Evolutionary conservation across 768 basidiomycete species (phyloP).

Genomic region (Trichaptum fuscoviolaceum): DNA sequence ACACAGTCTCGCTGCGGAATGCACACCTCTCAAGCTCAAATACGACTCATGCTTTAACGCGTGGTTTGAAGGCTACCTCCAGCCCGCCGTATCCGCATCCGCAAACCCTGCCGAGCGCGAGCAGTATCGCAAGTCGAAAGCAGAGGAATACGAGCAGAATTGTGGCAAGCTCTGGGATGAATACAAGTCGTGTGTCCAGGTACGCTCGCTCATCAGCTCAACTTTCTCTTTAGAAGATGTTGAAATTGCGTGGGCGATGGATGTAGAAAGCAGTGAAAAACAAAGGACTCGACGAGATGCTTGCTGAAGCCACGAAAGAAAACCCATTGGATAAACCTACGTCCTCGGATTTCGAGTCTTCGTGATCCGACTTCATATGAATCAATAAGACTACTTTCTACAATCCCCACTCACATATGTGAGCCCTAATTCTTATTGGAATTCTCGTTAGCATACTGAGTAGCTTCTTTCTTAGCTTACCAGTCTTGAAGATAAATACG

Average conservation of each 20-base stretch:
- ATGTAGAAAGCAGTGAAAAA: slow-evolving; percentile 74
- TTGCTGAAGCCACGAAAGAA: slow-evolving; percentile 77
- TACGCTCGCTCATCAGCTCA: slow-evolving; percentile 29
- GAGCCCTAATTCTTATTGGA: background rate
- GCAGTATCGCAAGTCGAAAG: slow-evolving; percentile 69
- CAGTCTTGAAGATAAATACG: no score
- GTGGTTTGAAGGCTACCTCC: slow-evolving; percentile 96
- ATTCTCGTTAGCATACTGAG: background rate
- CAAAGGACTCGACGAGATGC: slow-evolving; percentile 66
- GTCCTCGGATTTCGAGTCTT: background rate
- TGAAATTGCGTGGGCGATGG: background rate
- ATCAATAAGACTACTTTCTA: background rate
- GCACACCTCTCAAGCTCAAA: slow-evolving; percentile 82
- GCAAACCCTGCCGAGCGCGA: slow-evolving; percentile 41
- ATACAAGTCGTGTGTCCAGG: slow-evolving; percentile 82
- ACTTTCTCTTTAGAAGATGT: slow-evolving; percentile 1
- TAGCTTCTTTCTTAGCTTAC: no score
- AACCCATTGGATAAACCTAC: slow-evolving; percentile 43
- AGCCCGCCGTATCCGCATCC: slow-evolving; percentile 54
- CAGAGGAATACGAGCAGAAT: slow-evolving; percentile 79
- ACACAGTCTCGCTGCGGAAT: slow-evolving; percentile 73
- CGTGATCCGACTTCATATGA: background rate
- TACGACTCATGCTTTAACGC: slow-evolving; percentile 97
- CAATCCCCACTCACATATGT: background rate
- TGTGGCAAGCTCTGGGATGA: slow-evolving; percentile 81